A percentile compares a stretch with the other conserved stretches of the same genome.
phyloP scores from a whole-genome alignment of 768 basidiomycete species.

The Amanita molliuscula region DNA sequence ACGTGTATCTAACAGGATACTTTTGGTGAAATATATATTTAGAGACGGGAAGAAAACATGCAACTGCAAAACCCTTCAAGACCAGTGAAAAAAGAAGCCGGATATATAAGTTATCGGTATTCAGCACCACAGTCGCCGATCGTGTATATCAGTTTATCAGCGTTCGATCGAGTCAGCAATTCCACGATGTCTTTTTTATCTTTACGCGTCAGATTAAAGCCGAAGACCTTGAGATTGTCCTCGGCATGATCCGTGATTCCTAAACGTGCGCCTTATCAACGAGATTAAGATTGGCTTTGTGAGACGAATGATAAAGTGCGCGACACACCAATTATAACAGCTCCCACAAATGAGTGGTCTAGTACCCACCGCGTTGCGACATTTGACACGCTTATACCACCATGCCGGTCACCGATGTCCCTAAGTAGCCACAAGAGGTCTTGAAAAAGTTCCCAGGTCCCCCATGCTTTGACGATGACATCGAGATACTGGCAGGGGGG shows the following conservation, averaged over 20 bases:
- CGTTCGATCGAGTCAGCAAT: conserved; percentile 52
- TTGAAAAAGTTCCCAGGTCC: conserved; percentile 70
- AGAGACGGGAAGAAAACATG: too few relatives aligned
- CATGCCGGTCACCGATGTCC: conserved; percentile 57
- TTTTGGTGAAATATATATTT: too few relatives aligned
- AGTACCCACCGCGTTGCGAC: conserved; percentile 78
- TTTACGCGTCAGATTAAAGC: conserved; percentile 40
- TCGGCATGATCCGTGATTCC: conserved; percentile 66
- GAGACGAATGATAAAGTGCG: background rate
- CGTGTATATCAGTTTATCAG: conserved; percentile 47
- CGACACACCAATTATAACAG: conserved; percentile 61
- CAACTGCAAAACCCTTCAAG: too few relatives aligned
- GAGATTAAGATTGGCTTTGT: background rate
- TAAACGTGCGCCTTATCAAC: conserved; percentile 49
- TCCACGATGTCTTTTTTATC: conserved; percentile 57
- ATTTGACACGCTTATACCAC: conserved; percentile 60
- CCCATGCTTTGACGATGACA: conserved; percentile 74
- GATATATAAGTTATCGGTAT: conserved; percentile 39
- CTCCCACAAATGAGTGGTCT: conserved; percentile 68
- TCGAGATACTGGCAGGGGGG: conserved; percentile 60
- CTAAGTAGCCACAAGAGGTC: conserved; percentile 47
- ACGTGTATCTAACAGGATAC: too few relatives aligned
- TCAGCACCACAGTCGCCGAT: conserved; percentile 83
- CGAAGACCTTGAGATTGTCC: conserved; percentile 58
- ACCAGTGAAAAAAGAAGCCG: background rate